Base-by-base conservation (phyloP, 345 rosid genomes). In the Raphanus raphanistrum region DNA sequence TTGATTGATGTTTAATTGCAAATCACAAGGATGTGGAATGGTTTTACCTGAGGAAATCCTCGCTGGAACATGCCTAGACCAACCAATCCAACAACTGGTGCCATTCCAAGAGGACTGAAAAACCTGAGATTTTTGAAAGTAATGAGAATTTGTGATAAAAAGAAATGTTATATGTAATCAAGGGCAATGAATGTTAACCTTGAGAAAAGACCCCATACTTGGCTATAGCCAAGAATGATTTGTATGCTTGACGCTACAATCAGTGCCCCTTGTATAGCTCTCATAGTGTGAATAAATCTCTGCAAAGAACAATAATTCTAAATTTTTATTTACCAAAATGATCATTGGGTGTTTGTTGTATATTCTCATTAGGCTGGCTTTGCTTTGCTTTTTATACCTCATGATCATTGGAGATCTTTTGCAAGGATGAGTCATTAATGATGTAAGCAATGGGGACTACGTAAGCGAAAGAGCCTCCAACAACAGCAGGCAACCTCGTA, bases 281-380 rank as follows among this genome's bases (percentile, higher is more conserved):
- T 84, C 93, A 94, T 92, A 0, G 97, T 89, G 60, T 89, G 93
- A 73, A 90, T 82, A 86, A 94, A 94, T 81, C 98, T 92, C 98
- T 94, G 86, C 87, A 92, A 45, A 81, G 78, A 74, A 80, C 27
- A 28, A 70, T 29, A 28, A 70, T 29, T 50, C 68, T 31, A 76
- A 72, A 75, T 58, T 36, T 41, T 55, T 12, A 29, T 29, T n/a
- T 29, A 61, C 38, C 59, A 50, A 13, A 60, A 17, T 60, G 9
- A 27, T 12, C 63, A 21, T 60, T 12, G 35, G 3, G 31, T 28
- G 31, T 28, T 2, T 3, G 13, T 28, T 10, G 8, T 2, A 28
- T 28, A 60, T 60, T 59, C 21, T 48, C 16, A 21, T 10, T 59
- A 27, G 1, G 32, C 32, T 26, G 1, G 32, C 32, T 26, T 33